phyloP scores from a whole-genome alignment of 352 stramenopile genomes.

The Pythium pyrilobum region DNA sequence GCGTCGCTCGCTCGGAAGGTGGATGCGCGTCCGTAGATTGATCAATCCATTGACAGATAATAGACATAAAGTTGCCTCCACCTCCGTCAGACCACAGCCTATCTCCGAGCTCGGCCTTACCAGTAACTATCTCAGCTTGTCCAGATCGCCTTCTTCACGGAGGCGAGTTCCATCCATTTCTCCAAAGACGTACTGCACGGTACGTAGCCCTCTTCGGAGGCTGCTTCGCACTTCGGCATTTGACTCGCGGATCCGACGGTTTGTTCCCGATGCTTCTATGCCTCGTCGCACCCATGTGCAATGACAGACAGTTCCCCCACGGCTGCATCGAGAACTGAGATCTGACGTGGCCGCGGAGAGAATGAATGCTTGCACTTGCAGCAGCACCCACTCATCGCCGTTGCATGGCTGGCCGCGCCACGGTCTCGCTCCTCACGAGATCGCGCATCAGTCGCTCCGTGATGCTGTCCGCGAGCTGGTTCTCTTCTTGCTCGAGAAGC shows the following conservation, averaged over 20 bases:
- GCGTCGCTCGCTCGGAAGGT: no score
- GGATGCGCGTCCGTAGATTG: no score
- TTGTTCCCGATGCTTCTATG: not conserved
- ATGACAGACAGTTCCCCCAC: not conserved
- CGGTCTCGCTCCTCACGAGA: constrained; percentile 2
- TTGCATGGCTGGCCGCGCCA: not conserved
- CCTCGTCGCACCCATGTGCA: not conserved
- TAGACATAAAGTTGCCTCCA: no score
- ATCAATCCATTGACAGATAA: no score
- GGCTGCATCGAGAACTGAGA: constrained; percentile 18
- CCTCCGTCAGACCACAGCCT: no score
- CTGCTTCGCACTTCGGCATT: constrained; percentile 14
- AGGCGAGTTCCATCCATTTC: no score
- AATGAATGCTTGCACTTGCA: constrained; percentile 7
- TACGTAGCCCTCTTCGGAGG: not conserved
- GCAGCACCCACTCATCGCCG: not conserved
- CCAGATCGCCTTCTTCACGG: no score
- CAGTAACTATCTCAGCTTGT: no score
- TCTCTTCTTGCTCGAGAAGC: constrained; percentile 13
- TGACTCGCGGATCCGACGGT: constrained; percentile 6
- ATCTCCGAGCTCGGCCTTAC: no score
- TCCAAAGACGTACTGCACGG: no score
- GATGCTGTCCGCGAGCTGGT: constrained; percentile 13
- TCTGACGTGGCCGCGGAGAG: constrained; percentile 17
- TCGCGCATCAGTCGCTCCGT: constrained; percentile 10